Evolutionary conservation across 768 basidiomycete genomes (phyloP), one percentile per base, ranked within the genome.

Genomic region (Boletales sp.): DNA sequence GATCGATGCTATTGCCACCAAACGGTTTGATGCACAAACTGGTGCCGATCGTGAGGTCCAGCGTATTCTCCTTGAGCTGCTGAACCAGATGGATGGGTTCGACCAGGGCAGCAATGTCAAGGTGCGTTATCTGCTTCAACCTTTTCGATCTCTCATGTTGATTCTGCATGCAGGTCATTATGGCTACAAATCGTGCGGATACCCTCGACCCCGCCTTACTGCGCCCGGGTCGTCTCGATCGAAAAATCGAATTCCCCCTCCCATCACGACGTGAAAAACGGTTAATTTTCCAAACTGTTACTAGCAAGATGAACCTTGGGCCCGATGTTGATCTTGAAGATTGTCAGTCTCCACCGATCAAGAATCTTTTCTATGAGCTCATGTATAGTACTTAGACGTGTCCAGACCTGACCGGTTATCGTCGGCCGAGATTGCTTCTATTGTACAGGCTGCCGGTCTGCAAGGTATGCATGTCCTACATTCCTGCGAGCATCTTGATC

Each of bases 11-110:
- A 99, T 99, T 67, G 96, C 96, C 4, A 98, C 96, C 34, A 99
- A 99, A 71, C 93, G 95, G 65, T 99, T 99, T 70, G 96, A 98
- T 64, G 96, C 96, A 7, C 96, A 99, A 68, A 98, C 96, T 0
- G 96, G 96, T 63, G 96, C 96, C 10, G 96, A 99, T 72, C 81
- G 96, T 53, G 96, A 99, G 73, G 96, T 99, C 5, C 96, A 99
- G 70, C 91, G 96, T 71, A 98, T 99, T 63, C 70, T 99, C 56
- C 83, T 99, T 12, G 96, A 99, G 70, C 74, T 99, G 49, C 77
- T 99, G 52, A 98, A 95, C 66, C 96, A 99, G 65, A 99, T 99
- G 96, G 96, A 99, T 62, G 96, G 96, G 56, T 99, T 99, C 70
- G 96, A 99, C 70, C 96, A 99, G 69, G 89, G 89, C 5, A 94